phyloP scores from a whole-genome alignment of 2,329 filamentous ascomycete genomes.

The Alternaria infectoria region DNA sequence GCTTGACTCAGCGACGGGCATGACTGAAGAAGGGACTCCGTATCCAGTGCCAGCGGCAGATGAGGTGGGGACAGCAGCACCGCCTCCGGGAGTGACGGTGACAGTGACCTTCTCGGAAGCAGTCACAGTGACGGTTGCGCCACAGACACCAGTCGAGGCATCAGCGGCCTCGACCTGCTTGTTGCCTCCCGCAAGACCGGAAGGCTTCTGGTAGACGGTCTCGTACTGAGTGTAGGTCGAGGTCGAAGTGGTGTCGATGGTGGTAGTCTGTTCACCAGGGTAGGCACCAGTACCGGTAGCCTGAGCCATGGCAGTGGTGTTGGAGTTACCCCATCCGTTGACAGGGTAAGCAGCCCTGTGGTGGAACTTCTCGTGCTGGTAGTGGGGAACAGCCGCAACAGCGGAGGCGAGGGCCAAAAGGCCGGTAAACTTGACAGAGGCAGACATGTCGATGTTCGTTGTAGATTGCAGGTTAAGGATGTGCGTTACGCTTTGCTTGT shows the following conservation, averaged over 20 bases:
- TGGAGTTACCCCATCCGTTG: constrained; percentile 39
- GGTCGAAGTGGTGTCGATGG: constrained; percentile 31
- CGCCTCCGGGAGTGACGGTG: constrained; percentile 44
- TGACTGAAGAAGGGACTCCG: constrained; percentile 12
- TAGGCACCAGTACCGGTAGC: constrained; percentile 30
- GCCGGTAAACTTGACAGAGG: constrained; percentile 47
- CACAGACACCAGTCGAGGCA: constrained; percentile 30
- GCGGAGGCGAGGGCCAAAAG: constrained; percentile 52
- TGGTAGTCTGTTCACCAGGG: constrained; percentile 30
- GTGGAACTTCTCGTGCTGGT: constrained; percentile 38
- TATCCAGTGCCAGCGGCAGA: constrained; percentile 16
- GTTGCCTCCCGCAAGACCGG: constrained; percentile 16
- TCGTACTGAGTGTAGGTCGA: constrained; percentile 37
- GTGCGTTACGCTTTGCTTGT: constrained; percentile 9
- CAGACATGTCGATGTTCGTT: constrained; percentile 41
- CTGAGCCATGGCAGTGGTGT: constrained; percentile 29
- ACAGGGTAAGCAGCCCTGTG: constrained; percentile 37
- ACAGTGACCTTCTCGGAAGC: constrained; percentile 51
- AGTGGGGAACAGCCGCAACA: constrained; percentile 49
- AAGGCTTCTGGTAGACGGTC: constrained; percentile 27
- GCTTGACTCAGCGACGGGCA: constrained; percentile 11
- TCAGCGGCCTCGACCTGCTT: constrained; percentile 25
- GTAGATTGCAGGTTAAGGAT: background rate
- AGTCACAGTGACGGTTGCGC: constrained; percentile 47
- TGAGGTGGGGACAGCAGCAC: constrained; percentile 21